A percentile compares a stretch with the other conserved stretches of the same genome.
phyloP scores from a whole-genome alignment of 257 asterid species.

The Fraxinus anomala region DNA sequence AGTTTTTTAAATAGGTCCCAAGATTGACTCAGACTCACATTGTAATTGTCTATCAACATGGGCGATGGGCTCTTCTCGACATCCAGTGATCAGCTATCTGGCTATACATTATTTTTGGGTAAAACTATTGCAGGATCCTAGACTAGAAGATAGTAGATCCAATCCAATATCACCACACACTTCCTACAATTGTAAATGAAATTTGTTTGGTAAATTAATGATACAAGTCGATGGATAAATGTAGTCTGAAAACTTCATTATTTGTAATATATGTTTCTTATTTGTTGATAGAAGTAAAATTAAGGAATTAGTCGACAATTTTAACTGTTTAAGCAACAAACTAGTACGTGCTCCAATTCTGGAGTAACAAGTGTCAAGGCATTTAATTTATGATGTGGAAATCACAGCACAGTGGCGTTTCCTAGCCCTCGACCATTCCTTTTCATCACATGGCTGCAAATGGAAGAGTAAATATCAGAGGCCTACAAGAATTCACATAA shows the following conservation, averaged over 20 bases:
- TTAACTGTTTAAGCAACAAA: not conserved
- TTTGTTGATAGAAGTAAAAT: not conserved
- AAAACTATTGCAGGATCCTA: too few relatives aligned
- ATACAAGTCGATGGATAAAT: too few relatives aligned
- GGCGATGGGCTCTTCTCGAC: too few relatives aligned
- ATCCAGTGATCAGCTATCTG: too few relatives aligned
- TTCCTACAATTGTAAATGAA: too few relatives aligned
- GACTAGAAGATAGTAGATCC: too few relatives aligned
- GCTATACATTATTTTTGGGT: too few relatives aligned
- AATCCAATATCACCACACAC: too few relatives aligned
- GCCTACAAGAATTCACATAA: not conserved
- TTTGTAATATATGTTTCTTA: not conserved
- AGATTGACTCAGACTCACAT: too few relatives aligned
- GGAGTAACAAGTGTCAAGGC: not conserved
- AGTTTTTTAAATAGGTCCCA: too few relatives aligned
- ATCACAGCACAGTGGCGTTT: constrained; percentile 61
- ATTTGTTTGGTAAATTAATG: too few relatives aligned
- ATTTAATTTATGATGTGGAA: not conserved
- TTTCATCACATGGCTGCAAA: constrained; percentile 56
- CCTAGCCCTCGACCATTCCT: constrained; percentile 44
- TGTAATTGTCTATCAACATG: too few relatives aligned
- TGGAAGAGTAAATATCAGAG: not conserved
- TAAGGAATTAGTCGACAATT: not conserved
- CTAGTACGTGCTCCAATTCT: not conserved
- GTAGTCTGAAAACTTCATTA: not conserved